These are phyloP conservation scores for Colletotrichum sp. DNA, from an alignment of 2,329 filamentous ascomycete species.

Conservation along the genomic window DNA sequence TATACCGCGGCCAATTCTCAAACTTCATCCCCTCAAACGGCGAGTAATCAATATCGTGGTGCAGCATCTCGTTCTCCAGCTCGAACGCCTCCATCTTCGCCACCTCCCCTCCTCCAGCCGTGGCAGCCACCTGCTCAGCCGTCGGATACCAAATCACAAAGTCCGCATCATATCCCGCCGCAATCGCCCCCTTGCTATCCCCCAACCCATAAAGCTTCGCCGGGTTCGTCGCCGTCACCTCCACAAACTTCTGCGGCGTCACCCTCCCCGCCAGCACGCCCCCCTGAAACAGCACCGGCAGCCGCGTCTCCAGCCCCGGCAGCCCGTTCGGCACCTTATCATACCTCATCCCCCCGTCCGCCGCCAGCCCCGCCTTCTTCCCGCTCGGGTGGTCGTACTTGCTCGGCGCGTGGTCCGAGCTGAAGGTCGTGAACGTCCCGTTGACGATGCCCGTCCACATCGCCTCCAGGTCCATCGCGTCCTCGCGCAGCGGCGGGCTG, in stretches of 20 bases:
- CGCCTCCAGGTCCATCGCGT: slow-evolving; percentile 47
- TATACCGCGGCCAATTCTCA: slow-evolving; percentile 67
- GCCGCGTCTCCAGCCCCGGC: slow-evolving; percentile 62
- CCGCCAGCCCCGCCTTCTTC: slow-evolving; percentile 50
- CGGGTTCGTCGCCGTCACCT: slow-evolving; percentile 58
- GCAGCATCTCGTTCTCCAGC: slow-evolving; percentile 57
- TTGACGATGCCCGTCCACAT: slow-evolving; percentile 57
- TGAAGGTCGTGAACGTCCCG: slow-evolving; percentile 57
- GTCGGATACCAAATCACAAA: slow-evolving; percentile 61
- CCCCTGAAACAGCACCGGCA: slow-evolving; percentile 40
- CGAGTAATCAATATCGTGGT: slow-evolving; percentile 68
- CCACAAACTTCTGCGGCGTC: slow-evolving; percentile 56
- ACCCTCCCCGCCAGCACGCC: slow-evolving; percentile 40
- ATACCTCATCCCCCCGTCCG: slow-evolving; percentile 40
- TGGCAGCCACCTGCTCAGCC: not conserved
- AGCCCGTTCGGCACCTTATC: slow-evolving; percentile 63
- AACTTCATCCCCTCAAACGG: slow-evolving; percentile 64
- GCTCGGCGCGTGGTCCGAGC: slow-evolving; percentile 53
- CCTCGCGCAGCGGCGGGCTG: slow-evolving; percentile 53
- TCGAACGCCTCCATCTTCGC: slow-evolving; percentile 34
- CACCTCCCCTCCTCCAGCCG: not conserved
- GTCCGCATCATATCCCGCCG: slow-evolving; percentile 62
- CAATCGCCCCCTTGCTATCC: slow-evolving; percentile 51
- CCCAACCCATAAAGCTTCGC: slow-evolving; percentile 64
- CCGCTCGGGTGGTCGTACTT: slow-evolving; percentile 50